Base-by-base conservation (phyloP, 768 basidiomycete genomes). In the Boletus insuetus region DNA sequence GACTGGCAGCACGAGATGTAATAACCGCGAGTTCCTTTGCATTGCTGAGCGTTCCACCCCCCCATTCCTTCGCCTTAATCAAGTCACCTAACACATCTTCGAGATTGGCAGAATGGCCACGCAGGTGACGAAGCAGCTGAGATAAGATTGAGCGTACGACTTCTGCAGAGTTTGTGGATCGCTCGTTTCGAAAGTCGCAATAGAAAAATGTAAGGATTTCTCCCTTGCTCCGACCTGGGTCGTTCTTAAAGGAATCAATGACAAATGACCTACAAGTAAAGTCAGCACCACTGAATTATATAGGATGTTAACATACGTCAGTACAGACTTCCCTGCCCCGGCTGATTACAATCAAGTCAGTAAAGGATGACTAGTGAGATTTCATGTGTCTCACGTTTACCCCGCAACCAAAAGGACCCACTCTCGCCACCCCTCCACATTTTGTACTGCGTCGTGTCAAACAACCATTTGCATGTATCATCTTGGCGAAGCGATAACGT, bases 311-410 rank as follows among this genome's bases (percentile, higher is more conserved):
- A 49, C 56, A 41, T 53, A 56, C 55, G 39, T 45, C 29, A 56
- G 24, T 14, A 56, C 55, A 5, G 55, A 56, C 52, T 53, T 56
- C 3, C 50, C 55, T 2, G 55, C 49, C 4, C 55, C 55, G 22
- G 43, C 55, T 56, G 32, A 6, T 29, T 11, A 8, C 7, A n/a
- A 34, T 19, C 29, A 9, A 13, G 14, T 54, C 46, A 54, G 39
- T 14, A 3, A 19, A 48, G 13, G 4, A 11, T 29, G 14, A 2
- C 8, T 29, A 20, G 13, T 22, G 12, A 20, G 6, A 17, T 19
- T n/a, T 22, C 8, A 3, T 3, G 4, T 1, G 16, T 29, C 46
- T 29, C 16, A 55, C 55, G 31, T 55, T 55, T 55, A 19, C 50
- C 55, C 11, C 49, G 55, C n/a, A 55, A 12, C 55, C 55, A 55